phyloP scores from a whole-genome alignment of 805 yeast genomes.

The Ogataea nonfermentans region DNA sequence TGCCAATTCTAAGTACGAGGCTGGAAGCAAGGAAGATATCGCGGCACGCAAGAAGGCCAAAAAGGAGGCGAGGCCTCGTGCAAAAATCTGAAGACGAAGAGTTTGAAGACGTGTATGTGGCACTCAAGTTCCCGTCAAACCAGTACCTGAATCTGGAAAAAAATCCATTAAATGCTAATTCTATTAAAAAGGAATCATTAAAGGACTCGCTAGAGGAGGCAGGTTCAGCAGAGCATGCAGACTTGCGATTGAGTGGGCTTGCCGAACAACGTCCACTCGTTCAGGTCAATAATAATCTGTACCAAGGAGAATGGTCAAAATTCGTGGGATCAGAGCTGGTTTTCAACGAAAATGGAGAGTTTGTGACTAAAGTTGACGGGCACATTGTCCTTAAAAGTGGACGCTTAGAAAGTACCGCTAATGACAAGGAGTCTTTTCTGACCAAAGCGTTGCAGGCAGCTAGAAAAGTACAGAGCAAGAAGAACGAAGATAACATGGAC shows the following conservation, averaged over 20 bases:
- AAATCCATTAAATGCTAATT: conserved; percentile 17
- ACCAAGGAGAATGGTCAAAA: conserved; percentile 73
- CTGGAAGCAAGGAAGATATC: conserved; percentile 88
- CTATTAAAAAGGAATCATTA: conserved; percentile 16
- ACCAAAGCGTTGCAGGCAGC: conserved; percentile 27
- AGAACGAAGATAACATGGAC: conserved; percentile 8
- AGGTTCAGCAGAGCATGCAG: conserved; percentile 3
- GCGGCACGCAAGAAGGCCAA: conserved; percentile 43
- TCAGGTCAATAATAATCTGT: conserved; percentile 56
- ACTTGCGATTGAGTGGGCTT: conserved; percentile 53
- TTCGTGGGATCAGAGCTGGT: conserved; percentile 70
- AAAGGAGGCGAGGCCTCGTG: conserved; percentile 30
- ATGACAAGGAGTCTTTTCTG: conserved; percentile 25
- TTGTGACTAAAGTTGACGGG: conserved; percentile 30
- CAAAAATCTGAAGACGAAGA: conserved; percentile 33
- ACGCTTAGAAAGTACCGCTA: conserved; percentile 24
- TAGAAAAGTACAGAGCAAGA: conserved; percentile 5
- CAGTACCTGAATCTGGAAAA: conserved; percentile 24
- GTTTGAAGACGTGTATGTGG: conserved; percentile 49
- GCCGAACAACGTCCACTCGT: conserved; percentile 54
- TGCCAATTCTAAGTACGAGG: conserved; percentile 60
- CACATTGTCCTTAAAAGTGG: conserved; percentile 34
- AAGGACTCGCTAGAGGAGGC: conserved; percentile 12
- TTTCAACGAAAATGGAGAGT: conserved; percentile 37
- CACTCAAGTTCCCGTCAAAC: conserved; percentile 49